Conservation (phyloP, 108 stramenopile species). For the Bacterosira constricta region DNA sequence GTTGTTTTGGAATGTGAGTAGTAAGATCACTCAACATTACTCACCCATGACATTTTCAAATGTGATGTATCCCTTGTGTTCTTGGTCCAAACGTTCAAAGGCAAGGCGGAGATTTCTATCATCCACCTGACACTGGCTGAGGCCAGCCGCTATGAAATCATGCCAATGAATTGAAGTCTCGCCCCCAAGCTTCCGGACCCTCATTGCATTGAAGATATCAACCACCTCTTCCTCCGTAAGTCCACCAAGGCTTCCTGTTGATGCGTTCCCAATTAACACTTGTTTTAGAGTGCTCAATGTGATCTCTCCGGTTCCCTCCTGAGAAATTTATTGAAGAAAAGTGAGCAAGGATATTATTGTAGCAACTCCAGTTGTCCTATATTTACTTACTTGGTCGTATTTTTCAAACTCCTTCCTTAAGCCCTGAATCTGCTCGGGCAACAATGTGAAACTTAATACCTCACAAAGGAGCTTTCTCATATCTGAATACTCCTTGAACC, state of each 20-base stretch:
- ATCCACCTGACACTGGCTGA: constrained; percentile 86
- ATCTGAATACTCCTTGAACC: constrained; percentile 87
- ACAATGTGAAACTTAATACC: constrained; percentile 87
- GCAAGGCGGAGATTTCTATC: constrained; percentile 87
- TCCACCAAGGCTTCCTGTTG: constrained; percentile 82
- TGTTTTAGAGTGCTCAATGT: constrained; percentile 76
- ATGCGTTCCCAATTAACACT: constrained; percentile 81
- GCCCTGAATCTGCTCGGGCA: constrained; percentile 87
- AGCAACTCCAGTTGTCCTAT: constrained; percentile 11
- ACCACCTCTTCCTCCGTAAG: constrained; percentile 88
- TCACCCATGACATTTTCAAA: constrained; percentile 82
- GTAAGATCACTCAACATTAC: not conserved
- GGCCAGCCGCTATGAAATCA: constrained; percentile 89
- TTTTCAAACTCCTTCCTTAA: constrained; percentile 87
- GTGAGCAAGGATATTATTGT: too few relatives aligned
- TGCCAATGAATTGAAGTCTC: constrained; percentile 86
- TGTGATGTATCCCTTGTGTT: constrained; percentile 89
- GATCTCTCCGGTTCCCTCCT: constrained; percentile 78
- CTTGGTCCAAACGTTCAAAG: constrained; percentile 84
- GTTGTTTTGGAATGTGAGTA: not conserved
- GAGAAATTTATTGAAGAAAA: not conserved
- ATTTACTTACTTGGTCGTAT: constrained; percentile 80
- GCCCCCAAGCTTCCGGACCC: constrained; percentile 80
- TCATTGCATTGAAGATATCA: constrained; percentile 89
- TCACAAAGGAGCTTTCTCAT: constrained; percentile 89